phyloP scores from a whole-genome alignment of 2,329 filamentous ascomycete species.

The Ophiocordyceps camponoti-floridani region DNA sequence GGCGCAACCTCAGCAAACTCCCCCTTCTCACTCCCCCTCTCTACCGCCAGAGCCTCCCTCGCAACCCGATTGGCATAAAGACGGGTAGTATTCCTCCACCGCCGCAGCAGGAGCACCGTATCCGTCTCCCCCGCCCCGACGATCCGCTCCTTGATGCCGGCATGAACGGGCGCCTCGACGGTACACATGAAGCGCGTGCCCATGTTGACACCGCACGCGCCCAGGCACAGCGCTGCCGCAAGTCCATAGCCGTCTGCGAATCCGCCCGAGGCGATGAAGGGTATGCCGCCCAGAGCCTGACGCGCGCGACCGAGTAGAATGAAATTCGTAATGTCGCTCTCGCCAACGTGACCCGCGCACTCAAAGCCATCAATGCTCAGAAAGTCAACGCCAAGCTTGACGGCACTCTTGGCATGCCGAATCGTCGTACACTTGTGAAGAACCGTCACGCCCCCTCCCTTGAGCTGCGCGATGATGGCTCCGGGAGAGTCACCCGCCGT shows the following conservation, averaged over 20 bases:
- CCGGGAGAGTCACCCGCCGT: slow-evolving; percentile 80
- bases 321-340: slow-evolving; percentile 78
- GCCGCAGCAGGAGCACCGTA: slow-evolving; percentile 69
- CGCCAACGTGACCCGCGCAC: slow-evolving; percentile 79
- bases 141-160: slow-evolving; percentile 87
- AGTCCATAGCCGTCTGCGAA: slow-evolving; percentile 91
- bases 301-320: slow-evolving; percentile 73
- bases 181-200: slow-evolving; percentile 97
- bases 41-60: slow-evolving; percentile 61
- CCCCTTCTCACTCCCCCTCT: slow-evolving; percentile 64
- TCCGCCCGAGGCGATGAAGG: slow-evolving; percentile 90
- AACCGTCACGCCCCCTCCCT: slow-evolving; percentile 59
- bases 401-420: slow-evolving; percentile 73
- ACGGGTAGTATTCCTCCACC: slow-evolving; percentile 85
- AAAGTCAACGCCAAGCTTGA: slow-evolving; percentile 93
- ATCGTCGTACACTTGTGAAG: slow-evolving; percentile 98
- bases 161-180: slow-evolving; percentile 77
- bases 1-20: slow-evolving; percentile 82
- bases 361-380: slow-evolving; percentile 95
- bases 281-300: slow-evolving; percentile 61
- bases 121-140: slow-evolving; percentile 79
- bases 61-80: slow-evolving; percentile 85
- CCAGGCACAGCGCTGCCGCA: slow-evolving; percentile 75
- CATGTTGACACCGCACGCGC: slow-evolving; percentile 95
- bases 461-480: slow-evolving; percentile 77